These are phyloP conservation scores for Lactarius vividus DNA, from an alignment of 768 basidiomycete genomes.

Conservation along the genomic window DNA sequence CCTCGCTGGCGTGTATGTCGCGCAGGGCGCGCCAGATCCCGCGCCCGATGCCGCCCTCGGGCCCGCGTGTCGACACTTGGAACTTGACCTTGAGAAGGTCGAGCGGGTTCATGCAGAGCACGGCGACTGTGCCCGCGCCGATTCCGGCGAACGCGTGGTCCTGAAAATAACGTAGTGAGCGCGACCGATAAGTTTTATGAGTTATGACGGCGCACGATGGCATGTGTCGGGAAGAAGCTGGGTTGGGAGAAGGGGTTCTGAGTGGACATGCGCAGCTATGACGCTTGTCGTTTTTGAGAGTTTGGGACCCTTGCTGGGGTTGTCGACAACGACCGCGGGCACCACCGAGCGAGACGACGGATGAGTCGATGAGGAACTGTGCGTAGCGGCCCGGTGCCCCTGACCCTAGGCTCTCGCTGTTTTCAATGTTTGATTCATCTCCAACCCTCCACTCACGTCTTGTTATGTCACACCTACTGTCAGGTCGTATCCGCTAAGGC, in stretches of 20 bases:
- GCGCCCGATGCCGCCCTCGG: conserved; percentile 57
- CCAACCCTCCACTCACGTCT: too few species aligned
- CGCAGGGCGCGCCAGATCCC: conserved; percentile 75
- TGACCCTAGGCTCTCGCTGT: too few species aligned
- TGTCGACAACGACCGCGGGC: neutral
- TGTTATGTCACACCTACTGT: too few species aligned
- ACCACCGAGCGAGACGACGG: too few species aligned
- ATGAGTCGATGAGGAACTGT: too few species aligned
- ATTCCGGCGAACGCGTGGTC: conserved; percentile 55
- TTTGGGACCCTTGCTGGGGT: neutral
- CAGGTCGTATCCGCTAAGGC: too few species aligned
- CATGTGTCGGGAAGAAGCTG: conserved; percentile 22
- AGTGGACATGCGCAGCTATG: conserved; percentile 14
- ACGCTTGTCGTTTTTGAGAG: neutral
- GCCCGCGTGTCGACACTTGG: conserved; percentile 76
- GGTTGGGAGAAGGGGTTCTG: conserved; percentile 20
- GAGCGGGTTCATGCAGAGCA: conserved; percentile 95
- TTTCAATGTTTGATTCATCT: too few species aligned
- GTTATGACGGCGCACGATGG: too few species aligned
- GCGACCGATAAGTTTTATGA: neutral
- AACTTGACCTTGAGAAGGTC: conserved; percentile 94
- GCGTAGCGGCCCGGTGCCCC: too few species aligned
- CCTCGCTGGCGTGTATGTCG: conserved; percentile 70
- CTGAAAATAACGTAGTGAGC: conserved; percentile 38
- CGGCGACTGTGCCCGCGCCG: conserved; percentile 88